Evolutionary conservation across 2,329 filamentous ascomycete species (phyloP), one percentile per base, ranked within the genome.

Genomic region (Blumeria hordei): DNA sequence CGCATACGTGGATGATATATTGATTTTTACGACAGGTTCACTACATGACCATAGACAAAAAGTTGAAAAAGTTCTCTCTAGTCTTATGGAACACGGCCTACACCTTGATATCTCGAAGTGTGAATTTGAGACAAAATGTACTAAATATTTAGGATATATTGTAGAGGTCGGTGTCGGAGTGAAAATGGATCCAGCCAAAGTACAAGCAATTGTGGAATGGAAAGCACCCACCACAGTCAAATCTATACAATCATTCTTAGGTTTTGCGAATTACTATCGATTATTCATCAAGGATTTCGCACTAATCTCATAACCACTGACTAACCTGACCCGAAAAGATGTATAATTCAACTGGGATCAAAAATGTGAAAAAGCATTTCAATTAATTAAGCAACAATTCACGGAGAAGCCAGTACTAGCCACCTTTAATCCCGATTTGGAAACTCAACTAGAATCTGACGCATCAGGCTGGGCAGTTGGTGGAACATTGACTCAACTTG

Each of bases 91-190:
- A 6, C 39, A 33, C 6, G 43, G 47, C 5, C 47, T 57, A 12
- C 12, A 55, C 12, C 43, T 47, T 2, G 35, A 57, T 35, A 47
- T 57, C 18, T 41, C n/a, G 18, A 57, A 57, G 45, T 57, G 33
- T 21, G 44, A 56, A 49, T 56, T 56, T 33, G 33, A 54, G 16
- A 34, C 44, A 32, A 54, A 28, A 12, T 21, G 35, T 7, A 56
- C 55, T 12, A 47, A 47, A 21, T 47, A 47, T 21, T 21, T 47
- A 10, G 43, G 43, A n/a, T 47, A 9, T 47, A 47, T 47, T 18
- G 43, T 47, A 6, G 45, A 50, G 10, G 33, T 16, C 32, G 45
- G 45, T 11, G 21, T 32, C n/a, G 45, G 28, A 11, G 14, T 32
- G 6, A 34, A 28, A 33, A 33, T 50, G 45, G 45, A 50, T 21